Evolutionary conservation across 2,329 filamentous ascomycete genomes (phyloP).

Genomic region (Fusarium concolor): DNA sequence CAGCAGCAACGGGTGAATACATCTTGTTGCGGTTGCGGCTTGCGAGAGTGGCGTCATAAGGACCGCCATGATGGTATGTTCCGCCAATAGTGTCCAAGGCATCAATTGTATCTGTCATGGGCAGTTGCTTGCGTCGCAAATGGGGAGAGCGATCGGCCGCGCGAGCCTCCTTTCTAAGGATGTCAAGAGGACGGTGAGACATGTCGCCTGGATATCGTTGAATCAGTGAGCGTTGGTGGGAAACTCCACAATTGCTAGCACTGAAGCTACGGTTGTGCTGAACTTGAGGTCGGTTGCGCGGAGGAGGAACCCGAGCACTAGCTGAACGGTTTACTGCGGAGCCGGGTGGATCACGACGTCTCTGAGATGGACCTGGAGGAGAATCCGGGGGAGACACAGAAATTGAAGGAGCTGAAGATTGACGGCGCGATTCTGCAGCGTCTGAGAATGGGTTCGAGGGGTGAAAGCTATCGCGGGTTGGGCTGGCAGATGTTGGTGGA

Average conservation of each 20-base stretch:
- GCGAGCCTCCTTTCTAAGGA: slow-evolving; percentile 71
- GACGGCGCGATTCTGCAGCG: slow-evolving; percentile 29
- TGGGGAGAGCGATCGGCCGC: slow-evolving; percentile 76
- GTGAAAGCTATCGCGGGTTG: slow-evolving; percentile 60
- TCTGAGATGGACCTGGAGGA: slow-evolving; percentile 24
- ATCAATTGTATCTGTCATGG: slow-evolving; percentile 84
- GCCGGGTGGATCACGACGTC: slow-evolving; percentile 43
- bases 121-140: slow-evolving; percentile 71
- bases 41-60: slow-evolving; percentile 84
- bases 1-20: slow-evolving; percentile 80
- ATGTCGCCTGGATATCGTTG: slow-evolving; percentile 71
- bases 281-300: slow-evolving; percentile 14
- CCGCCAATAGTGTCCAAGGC: slow-evolving; percentile 75
- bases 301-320: slow-evolving; percentile 40
- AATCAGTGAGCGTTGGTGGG: slow-evolving; percentile 31
- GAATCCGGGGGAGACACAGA: slow-evolving; percentile 38
- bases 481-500: slow-evolving; percentile 66
- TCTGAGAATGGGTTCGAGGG: slow-evolving; percentile 57
- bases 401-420: slow-evolving; percentile 20
- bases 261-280: slow-evolving; percentile 43
- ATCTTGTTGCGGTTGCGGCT: slow-evolving; percentile 75
- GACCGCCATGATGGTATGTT: slow-evolving; percentile 88
- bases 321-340: slow-evolving; percentile 50
- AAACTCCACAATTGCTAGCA: slow-evolving; percentile 27
- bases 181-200: slow-evolving; percentile 74